phyloP scores from a whole-genome alignment of 2,329 filamentous ascomycete genomes.

The Coniochaeta prunicola region DNA sequence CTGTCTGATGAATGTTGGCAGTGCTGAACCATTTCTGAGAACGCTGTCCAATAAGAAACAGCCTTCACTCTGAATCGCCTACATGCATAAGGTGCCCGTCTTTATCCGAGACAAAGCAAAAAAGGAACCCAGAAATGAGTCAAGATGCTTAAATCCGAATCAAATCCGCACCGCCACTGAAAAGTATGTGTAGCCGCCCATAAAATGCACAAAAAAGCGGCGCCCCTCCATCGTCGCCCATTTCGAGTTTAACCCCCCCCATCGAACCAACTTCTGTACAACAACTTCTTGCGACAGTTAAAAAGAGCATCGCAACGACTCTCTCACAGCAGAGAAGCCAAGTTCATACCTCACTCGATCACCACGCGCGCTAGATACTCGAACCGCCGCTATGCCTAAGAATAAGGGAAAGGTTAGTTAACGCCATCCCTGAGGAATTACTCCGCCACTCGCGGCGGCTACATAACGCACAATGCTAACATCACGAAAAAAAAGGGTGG shows the following conservation, averaged over 20 bases:
- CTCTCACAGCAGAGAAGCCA: background rate
- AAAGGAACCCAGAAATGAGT: background rate
- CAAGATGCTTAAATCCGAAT: background rate
- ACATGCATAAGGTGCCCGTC: background rate
- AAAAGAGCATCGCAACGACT: background rate
- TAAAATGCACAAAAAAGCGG: background rate
- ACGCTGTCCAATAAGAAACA: too few species aligned
- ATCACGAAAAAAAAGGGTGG: constrained; percentile 59
- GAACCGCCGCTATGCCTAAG: constrained; percentile 71
- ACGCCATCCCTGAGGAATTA: constrained; percentile 3
- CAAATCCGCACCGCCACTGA: background rate
- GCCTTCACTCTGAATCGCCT: too few species aligned
- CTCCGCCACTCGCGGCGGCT: background rate
- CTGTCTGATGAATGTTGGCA: background rate
- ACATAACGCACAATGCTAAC: background rate
- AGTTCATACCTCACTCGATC: background rate
- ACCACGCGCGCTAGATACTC: background rate
- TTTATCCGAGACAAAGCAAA: background rate
- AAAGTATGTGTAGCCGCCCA: background rate
- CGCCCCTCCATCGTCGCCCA: background rate
- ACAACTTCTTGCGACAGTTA: background rate
- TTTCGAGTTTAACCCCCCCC: background rate
- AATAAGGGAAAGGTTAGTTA: constrained; percentile 89
- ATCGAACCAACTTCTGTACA: background rate
- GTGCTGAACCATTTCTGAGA: too few species aligned